Evolutionary conservation across 2,329 filamentous ascomycete species (phyloP), one percentile per base, ranked within the genome.

Genomic region (Phialophora macrospora): DNA sequence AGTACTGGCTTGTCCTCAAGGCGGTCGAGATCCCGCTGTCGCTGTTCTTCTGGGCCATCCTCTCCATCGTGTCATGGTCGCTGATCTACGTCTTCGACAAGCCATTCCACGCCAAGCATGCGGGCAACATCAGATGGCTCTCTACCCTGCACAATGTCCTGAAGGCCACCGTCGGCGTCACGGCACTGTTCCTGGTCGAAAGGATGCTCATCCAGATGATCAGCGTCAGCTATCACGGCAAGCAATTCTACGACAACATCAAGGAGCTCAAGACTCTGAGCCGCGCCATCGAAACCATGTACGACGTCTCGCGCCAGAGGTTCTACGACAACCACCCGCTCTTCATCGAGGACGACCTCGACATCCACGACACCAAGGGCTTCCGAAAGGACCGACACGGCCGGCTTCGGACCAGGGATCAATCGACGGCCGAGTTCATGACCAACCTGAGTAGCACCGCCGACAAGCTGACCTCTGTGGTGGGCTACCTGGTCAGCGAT

Each of bases 151-250:
- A 67, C 60, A 68, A 66, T 14, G 64, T 67, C 32, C 55, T 59
- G 52, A 66, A 64, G 28, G 67, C 67, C 34, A 64, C 67, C 30
- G 55, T 65, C 44, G 64, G 63, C 30, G 63, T 68, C 22, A 57
- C 63, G 8, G 66, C 63, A 2, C 51, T 88, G 49, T 83, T 85
- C 28, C 55, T 69, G 28, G 64, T 67, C 12, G 60, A 69, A 49
- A 62, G 67, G 51, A 54, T 69, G 48, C 44, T 65, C 22, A 67
- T 69, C 48, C 67, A 69, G 46, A 60, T 65, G 58, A 55, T 67
- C 55, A 65, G 64, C 24, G 62, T 69, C 44, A 67, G 60, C 30
- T 69, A 67, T 55, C 64, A 69, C 38, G 61, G 67, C 22, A 69
- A 66, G 55, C 59, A 68, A 49, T 63, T 64, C 52, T 64, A 66